Conservation (phyloP, 1,139 yeast species). For the Sugiyamaella xylanicola region DNA sequence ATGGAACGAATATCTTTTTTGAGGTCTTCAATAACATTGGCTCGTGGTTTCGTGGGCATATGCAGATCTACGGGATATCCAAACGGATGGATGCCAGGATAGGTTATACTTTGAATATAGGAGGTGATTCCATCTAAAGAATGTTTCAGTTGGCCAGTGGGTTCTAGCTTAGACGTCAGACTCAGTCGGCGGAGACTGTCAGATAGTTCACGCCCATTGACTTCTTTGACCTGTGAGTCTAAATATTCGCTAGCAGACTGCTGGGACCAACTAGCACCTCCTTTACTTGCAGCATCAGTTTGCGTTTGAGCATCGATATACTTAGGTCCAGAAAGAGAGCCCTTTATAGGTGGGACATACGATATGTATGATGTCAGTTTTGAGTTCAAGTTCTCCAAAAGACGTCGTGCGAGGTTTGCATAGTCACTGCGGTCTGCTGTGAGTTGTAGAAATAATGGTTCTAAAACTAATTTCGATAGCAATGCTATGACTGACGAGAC, state of each 20-base stretch:
- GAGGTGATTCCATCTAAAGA: slow-evolving; percentile 24
- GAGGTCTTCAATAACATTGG: slow-evolving; percentile 30
- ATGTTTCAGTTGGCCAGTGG: slow-evolving; percentile 20
- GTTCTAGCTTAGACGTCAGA: slow-evolving; percentile 26
- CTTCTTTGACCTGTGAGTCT: slow-evolving; percentile 18
- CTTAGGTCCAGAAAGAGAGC: slow-evolving; percentile 25
- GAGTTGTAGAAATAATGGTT: slow-evolving; percentile 42
- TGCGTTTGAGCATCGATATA: slow-evolving; percentile 40
- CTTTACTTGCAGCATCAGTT: slow-evolving; percentile 28
- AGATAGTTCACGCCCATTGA: slow-evolving; percentile 15
- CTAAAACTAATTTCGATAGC: slow-evolving; percentile 39
- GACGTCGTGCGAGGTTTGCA: slow-evolving; percentile 33
- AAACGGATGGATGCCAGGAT: slow-evolving; percentile 16
- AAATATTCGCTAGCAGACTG: slow-evolving; percentile 2
- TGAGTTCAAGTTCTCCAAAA: slow-evolving; percentile 30
- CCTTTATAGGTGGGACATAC: slow-evolving; percentile 32
- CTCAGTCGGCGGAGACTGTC: slow-evolving; percentile 33
- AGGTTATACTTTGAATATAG: slow-evolving; percentile 20
- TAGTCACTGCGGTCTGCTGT: slow-evolving; percentile 40
- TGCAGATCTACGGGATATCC: slow-evolving; percentile 12
- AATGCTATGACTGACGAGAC: slow-evolving; percentile 38
- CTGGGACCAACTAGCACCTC: slow-evolving; percentile 3
- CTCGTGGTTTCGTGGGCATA: slow-evolving; percentile 14
- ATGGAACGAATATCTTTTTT: slow-evolving; percentile 41
- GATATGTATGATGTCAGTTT: slow-evolving; percentile 30